Percentiles rank a stretch among this genome's conserved stretches.
These are phyloP conservation scores for Nepenthes alata DNA, from an alignment of 179 eudicot genomes.

Conservation along the genomic window DNA sequence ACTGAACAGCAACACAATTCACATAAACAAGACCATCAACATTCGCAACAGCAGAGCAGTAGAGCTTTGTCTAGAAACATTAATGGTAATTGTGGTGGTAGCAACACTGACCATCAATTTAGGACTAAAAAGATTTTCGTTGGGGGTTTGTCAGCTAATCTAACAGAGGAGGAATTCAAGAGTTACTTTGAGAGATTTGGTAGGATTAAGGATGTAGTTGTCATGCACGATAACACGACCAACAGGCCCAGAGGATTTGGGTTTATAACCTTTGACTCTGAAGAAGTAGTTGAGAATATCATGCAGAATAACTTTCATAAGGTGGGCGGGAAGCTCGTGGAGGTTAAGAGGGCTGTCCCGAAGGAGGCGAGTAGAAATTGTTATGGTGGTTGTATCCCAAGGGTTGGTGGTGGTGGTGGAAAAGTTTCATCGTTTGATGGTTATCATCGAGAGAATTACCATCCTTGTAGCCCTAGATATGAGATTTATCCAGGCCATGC, in stretches of 20 bases:
- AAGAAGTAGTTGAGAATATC: conserved; percentile 60
- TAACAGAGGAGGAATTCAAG: conserved; percentile 68
- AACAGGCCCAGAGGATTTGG: conserved; percentile 87
- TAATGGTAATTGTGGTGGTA: conserved; percentile 24
- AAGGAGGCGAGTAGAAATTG: conserved; percentile 30
- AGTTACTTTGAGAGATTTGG: conserved; percentile 70
- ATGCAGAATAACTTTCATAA: conserved; percentile 51
- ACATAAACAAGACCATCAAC: conserved; percentile 18
- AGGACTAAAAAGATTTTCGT: conserved; percentile 82
- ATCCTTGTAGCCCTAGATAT: conserved; percentile 23
- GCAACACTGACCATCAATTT: conserved; percentile 12
- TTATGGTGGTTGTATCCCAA: conserved; percentile 17
- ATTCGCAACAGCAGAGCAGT: conserved; percentile 10
- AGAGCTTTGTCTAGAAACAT: conserved; percentile 12
- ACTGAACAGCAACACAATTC: conserved; percentile 28
- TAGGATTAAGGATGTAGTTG: conserved; percentile 70
- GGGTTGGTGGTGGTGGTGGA: conserved; percentile 16
- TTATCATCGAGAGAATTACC: conserved; percentile 16
- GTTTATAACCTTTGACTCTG: conserved; percentile 75
- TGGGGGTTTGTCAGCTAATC: conserved; percentile 68
- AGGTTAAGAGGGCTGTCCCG: conserved; percentile 71
- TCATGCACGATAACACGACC: conserved; percentile 68
- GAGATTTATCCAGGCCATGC: conserved; percentile 11
- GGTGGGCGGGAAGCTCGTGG: conserved; percentile 58
- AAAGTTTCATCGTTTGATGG: conserved; percentile 20